phyloP scores from a whole-genome alignment of 305 asterid species.

The Fraxinus xanthoxyloides region DNA sequence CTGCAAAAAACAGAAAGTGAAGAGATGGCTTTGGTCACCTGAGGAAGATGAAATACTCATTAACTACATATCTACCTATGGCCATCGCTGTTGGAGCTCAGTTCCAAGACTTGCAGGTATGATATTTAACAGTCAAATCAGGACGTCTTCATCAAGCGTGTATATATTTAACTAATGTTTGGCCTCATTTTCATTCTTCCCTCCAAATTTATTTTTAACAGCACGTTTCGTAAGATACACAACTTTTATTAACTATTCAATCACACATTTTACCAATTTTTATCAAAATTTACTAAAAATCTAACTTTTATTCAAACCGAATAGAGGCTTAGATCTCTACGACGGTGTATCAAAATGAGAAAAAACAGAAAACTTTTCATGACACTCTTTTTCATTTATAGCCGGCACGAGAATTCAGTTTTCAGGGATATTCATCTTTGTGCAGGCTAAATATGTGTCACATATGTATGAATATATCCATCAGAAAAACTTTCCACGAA shows the following conservation, averaged over 20 bases:
- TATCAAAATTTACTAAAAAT: no score
- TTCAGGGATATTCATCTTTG: not conserved
- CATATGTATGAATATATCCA: not conserved
- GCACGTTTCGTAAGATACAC: not conserved
- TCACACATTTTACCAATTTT: not conserved
- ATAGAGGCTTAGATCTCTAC: not conserved
- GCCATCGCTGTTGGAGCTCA: slow-evolving; percentile 80
- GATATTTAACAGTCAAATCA: not conserved
- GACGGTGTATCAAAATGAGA: not conserved
- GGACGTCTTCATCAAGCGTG: no score
- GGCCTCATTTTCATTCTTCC: not conserved
- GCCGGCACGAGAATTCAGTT: not conserved
- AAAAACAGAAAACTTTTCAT: not conserved
- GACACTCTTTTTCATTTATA: not conserved
- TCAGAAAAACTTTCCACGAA: not conserved
- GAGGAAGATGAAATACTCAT: slow-evolving; percentile 80
- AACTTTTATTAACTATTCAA: not conserved
- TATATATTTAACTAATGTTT: no score
- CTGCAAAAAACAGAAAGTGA: slow-evolving; percentile 72
- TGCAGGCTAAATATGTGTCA: not conserved
- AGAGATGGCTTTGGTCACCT: slow-evolving; percentile 83
- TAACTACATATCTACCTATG: slow-evolving; percentile 51
- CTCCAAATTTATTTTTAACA: not conserved
- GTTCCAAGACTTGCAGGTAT: slow-evolving; percentile 77
- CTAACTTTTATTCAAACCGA: not conserved